Evolutionary conservation across 2,329 filamentous ascomycete species (phyloP).

Genomic region (Ceratocystis eucalypticola): DNA sequence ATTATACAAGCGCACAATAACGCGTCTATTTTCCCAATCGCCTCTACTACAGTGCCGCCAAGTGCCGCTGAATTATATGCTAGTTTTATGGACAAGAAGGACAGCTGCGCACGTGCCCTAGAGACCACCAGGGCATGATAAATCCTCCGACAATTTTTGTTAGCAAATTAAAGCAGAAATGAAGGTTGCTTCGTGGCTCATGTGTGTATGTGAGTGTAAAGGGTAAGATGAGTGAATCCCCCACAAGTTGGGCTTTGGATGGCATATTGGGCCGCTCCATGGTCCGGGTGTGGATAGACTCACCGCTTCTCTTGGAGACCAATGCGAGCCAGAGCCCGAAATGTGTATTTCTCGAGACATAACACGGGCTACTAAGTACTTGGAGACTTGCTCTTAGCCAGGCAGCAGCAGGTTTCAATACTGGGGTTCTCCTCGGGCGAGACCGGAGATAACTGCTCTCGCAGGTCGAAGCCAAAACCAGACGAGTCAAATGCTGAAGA

Average conservation of each 20-base stretch:
- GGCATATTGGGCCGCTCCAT: neutral
- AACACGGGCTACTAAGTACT: too few relatives aligned
- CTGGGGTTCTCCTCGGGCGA: too few relatives aligned
- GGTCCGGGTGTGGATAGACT: neutral
- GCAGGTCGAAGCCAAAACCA: too few relatives aligned
- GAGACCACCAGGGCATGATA: neutral
- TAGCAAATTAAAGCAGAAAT: neutral
- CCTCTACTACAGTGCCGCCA: slow-evolving; percentile 1
- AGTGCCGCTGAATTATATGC: slow-evolving; percentile 6
- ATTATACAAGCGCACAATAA: neutral
- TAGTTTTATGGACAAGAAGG: slow-evolving; percentile 3
- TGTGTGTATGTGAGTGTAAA: neutral
- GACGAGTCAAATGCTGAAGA: too few relatives aligned
- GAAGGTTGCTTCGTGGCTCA: neutral
- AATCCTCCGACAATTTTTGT: slow-evolving; percentile 2
- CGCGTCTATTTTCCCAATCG: neutral
- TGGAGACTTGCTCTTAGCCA: too few relatives aligned
- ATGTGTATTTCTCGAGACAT: too few relatives aligned
- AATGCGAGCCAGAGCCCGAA: too few relatives aligned
- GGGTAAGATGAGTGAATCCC: neutral
- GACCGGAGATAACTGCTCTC: too few relatives aligned
- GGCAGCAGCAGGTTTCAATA: too few relatives aligned
- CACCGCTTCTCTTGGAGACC: neutral
- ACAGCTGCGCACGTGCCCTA: neutral
- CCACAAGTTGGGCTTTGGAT: neutral